Conservation (phyloP, 371 early-diverging fungal genomes). For the Cokeromyces recurvatus region DNA sequence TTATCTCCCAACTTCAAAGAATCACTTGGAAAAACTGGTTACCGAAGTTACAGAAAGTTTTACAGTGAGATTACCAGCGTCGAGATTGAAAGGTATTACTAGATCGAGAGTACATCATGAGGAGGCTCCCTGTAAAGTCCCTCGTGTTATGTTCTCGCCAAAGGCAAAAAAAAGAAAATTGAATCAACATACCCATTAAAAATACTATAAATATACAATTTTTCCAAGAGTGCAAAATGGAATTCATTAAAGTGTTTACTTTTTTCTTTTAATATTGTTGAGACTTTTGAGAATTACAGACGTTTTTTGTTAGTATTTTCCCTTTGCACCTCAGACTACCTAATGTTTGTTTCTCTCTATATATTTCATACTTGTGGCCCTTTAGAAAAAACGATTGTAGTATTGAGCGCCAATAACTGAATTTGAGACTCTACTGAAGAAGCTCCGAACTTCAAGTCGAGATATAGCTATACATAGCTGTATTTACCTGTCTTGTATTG, state of each 20-base stretch:
- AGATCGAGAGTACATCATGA: slow-evolving; percentile 7
- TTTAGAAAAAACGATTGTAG: slow-evolving; percentile 6
- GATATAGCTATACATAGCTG: slow-evolving; percentile 4
- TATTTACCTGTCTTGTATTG: slow-evolving; percentile 6
- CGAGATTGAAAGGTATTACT: slow-evolving; percentile 14
- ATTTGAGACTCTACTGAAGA: slow-evolving; percentile 6
- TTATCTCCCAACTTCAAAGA: slow-evolving; percentile 14
- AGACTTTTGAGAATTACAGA: slow-evolving; percentile 3
- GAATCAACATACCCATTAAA: slow-evolving; percentile 9
- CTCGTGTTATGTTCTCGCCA: slow-evolving; percentile 16
- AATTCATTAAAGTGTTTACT: slow-evolving; percentile 9
- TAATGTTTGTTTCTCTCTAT: slow-evolving; percentile 2
- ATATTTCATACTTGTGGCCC: slow-evolving; percentile 8
- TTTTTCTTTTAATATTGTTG: slow-evolving; percentile 3
- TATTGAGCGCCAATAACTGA: slow-evolving; percentile 8
- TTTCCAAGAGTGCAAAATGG: slow-evolving; percentile 7
- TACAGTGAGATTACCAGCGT: slow-evolving; percentile 6
- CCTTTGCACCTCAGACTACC: slow-evolving; percentile 5
- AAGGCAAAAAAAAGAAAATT: slow-evolving; percentile 14
- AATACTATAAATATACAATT: slow-evolving; percentile 5
- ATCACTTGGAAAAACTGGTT: slow-evolving; percentile 14
- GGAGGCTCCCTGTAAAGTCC: slow-evolving; percentile 13
- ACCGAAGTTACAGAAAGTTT: slow-evolving; percentile 10
- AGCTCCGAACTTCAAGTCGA: slow-evolving; percentile 2
- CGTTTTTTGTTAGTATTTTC: slow-evolving; percentile 7